Evolutionary conservation across 2,329 filamentous ascomycete species (phyloP), one percentile per base, ranked within the genome.

Genomic region (Aspergillus ochraceus): DNA sequence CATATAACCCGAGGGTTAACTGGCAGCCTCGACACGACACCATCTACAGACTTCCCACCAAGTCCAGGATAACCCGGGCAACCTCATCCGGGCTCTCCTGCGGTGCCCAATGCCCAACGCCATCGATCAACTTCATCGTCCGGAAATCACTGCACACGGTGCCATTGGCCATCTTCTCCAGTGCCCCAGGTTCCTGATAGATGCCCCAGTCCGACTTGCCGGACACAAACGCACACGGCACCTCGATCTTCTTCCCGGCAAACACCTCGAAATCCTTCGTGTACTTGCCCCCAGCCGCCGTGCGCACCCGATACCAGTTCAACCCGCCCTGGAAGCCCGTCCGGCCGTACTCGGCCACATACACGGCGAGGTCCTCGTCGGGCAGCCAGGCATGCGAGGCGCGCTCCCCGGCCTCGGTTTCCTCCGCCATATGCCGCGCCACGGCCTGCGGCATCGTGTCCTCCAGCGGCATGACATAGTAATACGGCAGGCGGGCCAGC

Each of bases 21-120:
- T n/a, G 14, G 8, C 14, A 42, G 36, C 17, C 17, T n/a, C 12
- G 5, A 5, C 10, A 26, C 8, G 24, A n/a, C 11, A 42, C 4
- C 19, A 52, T n/a, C 46, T 62, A 60, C 42, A 64, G 26, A 42
- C 59, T 61, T 36, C 58, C 57, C n/a, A 68, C 64, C 54, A 87
- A 82, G 10, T 68, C 71, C 62, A 81, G 60, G 45, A 87, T 75
- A 58, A 79, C 77, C 55, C 78, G 69, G 0, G 79, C 75, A 9
- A 87, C 84, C 56, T 76, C 79, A 64, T 84, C 80, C 1, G 86
- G 83, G 69, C 85, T 79, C 70, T 90, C 87, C 72, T 90, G 86
- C 68, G 88, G 87, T 39, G 88, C 83, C 88, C 88, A 90, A 76
- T 90, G 88, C 0, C 88, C 88, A 4, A 86, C 87, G 0, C 81